These are phyloP conservation scores for Trichosanthes truncata DNA, from an alignment of 306 rosid genomes.

Conservation along the genomic window DNA sequence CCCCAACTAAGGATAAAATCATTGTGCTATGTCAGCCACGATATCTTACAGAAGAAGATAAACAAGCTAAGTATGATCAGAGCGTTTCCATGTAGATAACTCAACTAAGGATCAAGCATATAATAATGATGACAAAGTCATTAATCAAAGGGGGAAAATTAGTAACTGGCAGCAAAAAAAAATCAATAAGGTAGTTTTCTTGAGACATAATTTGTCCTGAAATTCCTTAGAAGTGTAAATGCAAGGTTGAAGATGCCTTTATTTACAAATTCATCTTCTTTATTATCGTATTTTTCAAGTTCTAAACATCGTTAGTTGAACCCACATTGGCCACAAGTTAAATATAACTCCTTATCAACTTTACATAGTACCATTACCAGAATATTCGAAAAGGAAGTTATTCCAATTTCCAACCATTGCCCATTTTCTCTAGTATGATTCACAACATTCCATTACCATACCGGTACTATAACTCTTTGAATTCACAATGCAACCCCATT, in stretches of 20 bases:
- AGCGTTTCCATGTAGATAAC: not conserved
- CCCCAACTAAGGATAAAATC: slow-evolving; percentile 6
- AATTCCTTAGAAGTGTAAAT: not conserved
- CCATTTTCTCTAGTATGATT: not conserved
- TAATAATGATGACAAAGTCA: not conserved
- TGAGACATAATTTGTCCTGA: not conserved
- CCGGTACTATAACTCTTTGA: not conserved
- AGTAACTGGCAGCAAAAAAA: not conserved
- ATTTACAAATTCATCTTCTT: not conserved
- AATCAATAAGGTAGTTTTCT: not conserved
- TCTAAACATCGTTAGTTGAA: not conserved
- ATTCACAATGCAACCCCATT: not conserved
- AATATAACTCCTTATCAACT: not conserved
- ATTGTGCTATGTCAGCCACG: not conserved
- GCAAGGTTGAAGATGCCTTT: not conserved
- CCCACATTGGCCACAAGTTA: not conserved
- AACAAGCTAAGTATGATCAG: not conserved
- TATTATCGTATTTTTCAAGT: not conserved
- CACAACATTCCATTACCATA: not conserved
- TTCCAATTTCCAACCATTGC: not conserved
- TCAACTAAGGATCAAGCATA: not conserved
- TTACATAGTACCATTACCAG: not conserved
- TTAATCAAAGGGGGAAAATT: not conserved
- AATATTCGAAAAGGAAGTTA: not conserved
- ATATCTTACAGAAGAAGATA: not conserved